Percentiles rank a stretch among this genome's conserved stretches.
These are phyloP conservation scores for Russula olivacea DNA, from an alignment of 768 basidiomycete species.

Conservation along the genomic window DNA sequence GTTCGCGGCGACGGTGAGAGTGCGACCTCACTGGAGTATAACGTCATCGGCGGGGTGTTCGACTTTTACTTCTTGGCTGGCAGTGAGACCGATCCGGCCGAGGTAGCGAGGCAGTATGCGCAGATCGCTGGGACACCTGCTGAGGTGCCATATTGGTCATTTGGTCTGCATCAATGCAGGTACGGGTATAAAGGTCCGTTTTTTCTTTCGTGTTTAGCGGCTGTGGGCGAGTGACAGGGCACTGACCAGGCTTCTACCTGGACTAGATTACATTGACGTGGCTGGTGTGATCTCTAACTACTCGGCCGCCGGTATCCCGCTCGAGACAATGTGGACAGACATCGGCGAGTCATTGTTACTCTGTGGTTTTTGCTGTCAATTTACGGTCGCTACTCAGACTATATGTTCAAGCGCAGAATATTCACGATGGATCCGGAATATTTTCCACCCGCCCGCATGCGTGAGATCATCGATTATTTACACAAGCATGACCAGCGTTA, in stretches of 20 bases:
- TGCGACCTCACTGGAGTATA: slow-evolving; percentile 56
- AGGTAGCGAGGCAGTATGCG: slow-evolving; percentile 63
- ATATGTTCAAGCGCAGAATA: slow-evolving; percentile 61
- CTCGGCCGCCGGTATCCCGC: slow-evolving; percentile 53
- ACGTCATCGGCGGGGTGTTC: slow-evolving; percentile 68
- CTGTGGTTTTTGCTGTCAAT: not conserved
- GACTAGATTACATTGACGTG: slow-evolving; percentile 54
- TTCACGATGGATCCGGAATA: slow-evolving; percentile 66
- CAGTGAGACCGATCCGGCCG: slow-evolving; percentile 49
- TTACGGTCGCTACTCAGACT: slow-evolving; percentile 40
- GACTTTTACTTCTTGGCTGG: slow-evolving; percentile 79
- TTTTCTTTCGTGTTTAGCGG: not conserved
- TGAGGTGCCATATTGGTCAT: slow-evolving; percentile 69
- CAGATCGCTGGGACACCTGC: slow-evolving; percentile 60
- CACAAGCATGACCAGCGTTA: slow-evolving; percentile 55
- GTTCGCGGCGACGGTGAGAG: slow-evolving; percentile 32
- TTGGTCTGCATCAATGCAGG: slow-evolving; percentile 68
- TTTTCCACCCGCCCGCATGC: slow-evolving; percentile 57
- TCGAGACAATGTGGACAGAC: slow-evolving; percentile 79
- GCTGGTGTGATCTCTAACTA: slow-evolving; percentile 58
- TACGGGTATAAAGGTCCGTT: slow-evolving; percentile 58
- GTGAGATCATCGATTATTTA: slow-evolving; percentile 58
- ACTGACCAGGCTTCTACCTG: not conserved
- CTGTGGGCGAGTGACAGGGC: not conserved
- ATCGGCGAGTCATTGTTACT: slow-evolving; percentile 40